Evolutionary conservation across 1,284 basidiomycete species (phyloP), one percentile per base, ranked within the genome.

Genomic region (Ceratobasidium sp.): DNA sequence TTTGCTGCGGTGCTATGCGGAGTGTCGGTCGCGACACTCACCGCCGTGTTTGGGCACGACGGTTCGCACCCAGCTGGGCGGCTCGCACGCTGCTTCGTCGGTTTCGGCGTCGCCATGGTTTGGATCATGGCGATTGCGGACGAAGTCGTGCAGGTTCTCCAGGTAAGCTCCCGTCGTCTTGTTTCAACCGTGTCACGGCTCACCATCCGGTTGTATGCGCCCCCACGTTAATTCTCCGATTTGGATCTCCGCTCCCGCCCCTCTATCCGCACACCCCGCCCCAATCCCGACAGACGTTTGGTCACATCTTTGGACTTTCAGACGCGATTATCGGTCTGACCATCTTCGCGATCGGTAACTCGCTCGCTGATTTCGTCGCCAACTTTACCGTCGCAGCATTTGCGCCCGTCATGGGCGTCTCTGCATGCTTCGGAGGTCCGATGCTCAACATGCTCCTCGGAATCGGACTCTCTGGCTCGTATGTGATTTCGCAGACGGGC

Each of bases 121-220:
- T 98, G 97, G 97, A 97, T 98, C 82, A 95, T 97, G 90, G 94
- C 93, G 9, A 97, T 98, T 73, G 96, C 97, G 0, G 96, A 97
- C 84, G 95, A 98, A 84, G 96, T 97, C 2, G 95, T 98, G 39
- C 90, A 92, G 63, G 92, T 97, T 7, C 89, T 98, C 18, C 92
- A 93, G 87, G 95, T 95, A 78, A 76, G 88, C 49, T 58, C 51
- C 46, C 26, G 53, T 42, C 53, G 70, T 42, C n/a, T 33, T 77
- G 55, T 56, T 66, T 20, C 39, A 23, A 28, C 55, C 61, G 68
- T 10, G 46, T 39, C 40, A 55, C 7, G 56, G 70, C 44, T 71
- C 79, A 64, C 58, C 3, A n/a, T 70, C 66, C 70, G 3, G n/a
- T 33, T 63, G 73, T 60, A 76, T 66, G 4, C 75, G 72, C 46